Conservation (phyloP, 2,329 filamentous ascomycete genomes). For the Xenosphaeropsis pyriputrescens region DNA sequence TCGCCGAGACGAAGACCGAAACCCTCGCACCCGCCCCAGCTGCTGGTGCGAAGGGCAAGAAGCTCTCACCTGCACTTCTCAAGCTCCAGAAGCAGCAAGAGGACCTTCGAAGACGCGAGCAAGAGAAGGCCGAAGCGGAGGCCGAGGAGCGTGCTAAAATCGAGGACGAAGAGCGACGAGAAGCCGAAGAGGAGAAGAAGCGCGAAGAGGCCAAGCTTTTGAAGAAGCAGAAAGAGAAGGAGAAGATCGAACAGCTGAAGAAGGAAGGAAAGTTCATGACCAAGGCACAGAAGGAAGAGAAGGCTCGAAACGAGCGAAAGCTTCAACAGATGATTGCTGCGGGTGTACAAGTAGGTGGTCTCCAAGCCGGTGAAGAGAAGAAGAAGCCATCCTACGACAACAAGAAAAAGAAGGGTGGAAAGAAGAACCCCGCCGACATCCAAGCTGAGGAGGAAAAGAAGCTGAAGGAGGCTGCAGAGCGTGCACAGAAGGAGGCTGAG, state of each 20-base stretch:
- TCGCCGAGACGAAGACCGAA: slow-evolving; percentile 30
- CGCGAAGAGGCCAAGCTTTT: slow-evolving; percentile 59
- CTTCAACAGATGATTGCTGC: slow-evolving; percentile 75
- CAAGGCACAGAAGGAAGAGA: slow-evolving; percentile 73
- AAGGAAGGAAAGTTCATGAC: slow-evolving; percentile 78
- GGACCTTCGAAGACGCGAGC: slow-evolving; percentile 48
- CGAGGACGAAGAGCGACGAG: slow-evolving; percentile 49
- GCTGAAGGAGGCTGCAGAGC: slow-evolving; percentile 64
- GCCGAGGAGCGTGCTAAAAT: slow-evolving; percentile 51
- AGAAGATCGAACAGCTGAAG: slow-evolving; percentile 75
- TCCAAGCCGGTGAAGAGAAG: slow-evolving; percentile 36
- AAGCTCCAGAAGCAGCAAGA: slow-evolving; percentile 74
- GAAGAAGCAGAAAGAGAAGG: slow-evolving; percentile 79
- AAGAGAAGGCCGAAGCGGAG: slow-evolving; percentile 41
- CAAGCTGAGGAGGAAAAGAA: slow-evolving; percentile 67
- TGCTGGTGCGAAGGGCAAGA: slow-evolving; percentile 69
- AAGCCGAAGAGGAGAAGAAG: slow-evolving; percentile 52
- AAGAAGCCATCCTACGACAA: slow-evolving; percentile 65
- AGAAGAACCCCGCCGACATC: slow-evolving; percentile 30
- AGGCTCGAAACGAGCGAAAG: slow-evolving; percentile 64
- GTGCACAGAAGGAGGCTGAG: slow-evolving; percentile 54
- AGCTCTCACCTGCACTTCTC: slow-evolving; percentile 61
- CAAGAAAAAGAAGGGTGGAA: slow-evolving; percentile 60
- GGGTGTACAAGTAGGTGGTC: slow-evolving; percentile 56
- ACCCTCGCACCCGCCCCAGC: slow-evolving; percentile 24